phyloP scores from a whole-genome alignment of 768 basidiomycete species.

The Psilocybe cyanescens region DNA sequence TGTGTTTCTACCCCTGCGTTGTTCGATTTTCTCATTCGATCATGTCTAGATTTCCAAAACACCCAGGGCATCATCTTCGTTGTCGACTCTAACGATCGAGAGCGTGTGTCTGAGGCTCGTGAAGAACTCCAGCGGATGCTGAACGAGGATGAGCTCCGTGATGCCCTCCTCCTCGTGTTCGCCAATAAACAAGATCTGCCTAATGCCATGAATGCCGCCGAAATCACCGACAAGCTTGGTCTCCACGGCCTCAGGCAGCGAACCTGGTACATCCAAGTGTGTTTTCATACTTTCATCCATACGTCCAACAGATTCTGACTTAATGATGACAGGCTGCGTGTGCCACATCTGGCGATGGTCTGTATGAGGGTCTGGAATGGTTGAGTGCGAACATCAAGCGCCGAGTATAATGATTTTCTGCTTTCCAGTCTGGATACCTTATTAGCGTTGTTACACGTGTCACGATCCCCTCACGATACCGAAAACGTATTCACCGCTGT shows the following conservation, averaged over 20 bases:
- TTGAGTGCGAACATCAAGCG: conserved; percentile 90
- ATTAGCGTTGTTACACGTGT: conserved; percentile 54
- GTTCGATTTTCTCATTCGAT: conserved; percentile 19
- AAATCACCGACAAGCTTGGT: conserved; percentile 99
- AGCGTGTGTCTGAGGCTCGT: conserved; percentile 98
- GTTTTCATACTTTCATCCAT: conserved; percentile 28
- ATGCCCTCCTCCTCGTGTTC: conserved; percentile 97
- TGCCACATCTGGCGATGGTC: conserved; percentile 97
- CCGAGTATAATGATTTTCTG: conserved; percentile 59
- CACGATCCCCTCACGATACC: conserved; percentile 63
- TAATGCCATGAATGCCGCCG: conserved; percentile 99
- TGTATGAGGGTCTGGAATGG: conserved; percentile 99
- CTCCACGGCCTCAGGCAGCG: conserved; percentile 96
- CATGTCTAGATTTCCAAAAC: conserved; percentile 94
- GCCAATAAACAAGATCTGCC: conserved; percentile 99
- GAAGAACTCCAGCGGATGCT: conserved; percentile 99
- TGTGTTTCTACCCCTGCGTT: conserved; percentile 17
- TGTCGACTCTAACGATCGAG: conserved; percentile 98
- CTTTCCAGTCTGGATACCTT: conserved; percentile 44
- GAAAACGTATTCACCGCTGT: conserved; percentile 55
- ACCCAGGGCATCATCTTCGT: conserved; percentile 99
- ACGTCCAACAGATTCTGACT: conserved; percentile 13
- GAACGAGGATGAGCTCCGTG: conserved; percentile 98
- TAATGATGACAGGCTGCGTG: conserved; percentile 78
- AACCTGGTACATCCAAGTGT: conserved; percentile 96